Evolutionary conservation across 2,329 filamentous ascomycete species (phyloP).

Genomic region (Waltergamsia citrina): DNA sequence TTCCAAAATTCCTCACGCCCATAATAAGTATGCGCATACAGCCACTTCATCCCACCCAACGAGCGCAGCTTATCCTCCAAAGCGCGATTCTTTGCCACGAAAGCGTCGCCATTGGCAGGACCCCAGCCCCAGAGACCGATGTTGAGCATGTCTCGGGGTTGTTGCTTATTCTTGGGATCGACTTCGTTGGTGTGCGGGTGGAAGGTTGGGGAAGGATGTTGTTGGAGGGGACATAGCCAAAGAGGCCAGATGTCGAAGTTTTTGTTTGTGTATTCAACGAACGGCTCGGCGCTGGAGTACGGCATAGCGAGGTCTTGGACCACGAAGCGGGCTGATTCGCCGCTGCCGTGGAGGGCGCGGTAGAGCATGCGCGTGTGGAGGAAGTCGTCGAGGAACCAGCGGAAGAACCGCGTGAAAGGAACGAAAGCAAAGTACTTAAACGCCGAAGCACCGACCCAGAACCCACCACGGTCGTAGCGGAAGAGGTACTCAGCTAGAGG

Average conservation of each 20-base stretch:
- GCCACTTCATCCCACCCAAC: conserved; percentile 74
- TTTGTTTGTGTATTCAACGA: conserved; percentile 44
- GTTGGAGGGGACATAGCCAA: conserved; percentile 48
- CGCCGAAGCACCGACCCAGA: conserved; percentile 60
- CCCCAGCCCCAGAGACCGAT: conserved; percentile 76
- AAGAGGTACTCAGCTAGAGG: conserved; percentile 67
- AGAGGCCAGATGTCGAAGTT: conserved; percentile 48
- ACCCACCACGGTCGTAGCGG: conserved; percentile 65
- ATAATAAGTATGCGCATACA: conserved; percentile 83
- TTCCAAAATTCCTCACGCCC: conserved; percentile 61
- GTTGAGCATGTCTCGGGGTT: conserved; percentile 40
- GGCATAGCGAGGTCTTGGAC: conserved; percentile 59
- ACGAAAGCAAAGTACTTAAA: conserved; percentile 58
- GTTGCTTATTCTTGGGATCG: conserved; percentile 1
- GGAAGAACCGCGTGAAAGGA: conserved; percentile 56
- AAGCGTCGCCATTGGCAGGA: conserved; percentile 43
- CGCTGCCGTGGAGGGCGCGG: conserved; percentile 59
- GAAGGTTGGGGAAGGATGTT: conserved; percentile 39
- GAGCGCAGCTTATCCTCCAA: conserved; percentile 61
- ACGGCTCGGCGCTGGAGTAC: conserved; percentile 39
- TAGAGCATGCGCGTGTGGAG: conserved; percentile 67
- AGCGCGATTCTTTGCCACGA: conserved; percentile 58
- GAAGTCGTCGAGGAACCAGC: conserved; percentile 64
- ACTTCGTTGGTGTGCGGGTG: conserved; percentile 39
- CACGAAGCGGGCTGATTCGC: conserved; percentile 54